Conservation (phyloP, 306 rosid genomes). For the Cucurbita ficifolia region DNA sequence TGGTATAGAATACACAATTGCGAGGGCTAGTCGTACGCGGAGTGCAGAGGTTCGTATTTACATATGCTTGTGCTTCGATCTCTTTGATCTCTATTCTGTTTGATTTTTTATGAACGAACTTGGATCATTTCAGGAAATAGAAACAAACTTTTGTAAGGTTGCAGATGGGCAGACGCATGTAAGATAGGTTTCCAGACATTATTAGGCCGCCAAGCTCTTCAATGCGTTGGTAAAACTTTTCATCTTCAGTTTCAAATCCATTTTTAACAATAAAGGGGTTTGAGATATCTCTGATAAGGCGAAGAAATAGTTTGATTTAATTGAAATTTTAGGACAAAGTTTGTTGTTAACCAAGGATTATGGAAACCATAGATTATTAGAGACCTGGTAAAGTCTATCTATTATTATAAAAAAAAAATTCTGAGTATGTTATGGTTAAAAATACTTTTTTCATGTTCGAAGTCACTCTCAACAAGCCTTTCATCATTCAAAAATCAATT, state of each 20-base stretch:
- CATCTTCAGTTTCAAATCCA: background rate
- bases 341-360: background rate
- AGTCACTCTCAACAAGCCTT: background rate
- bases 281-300: background rate
- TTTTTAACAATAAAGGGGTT: background rate
- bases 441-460: background rate
- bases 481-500: background rate
- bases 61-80: background rate
- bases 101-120: background rate
- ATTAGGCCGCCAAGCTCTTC: background rate
- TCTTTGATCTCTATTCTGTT: background rate
- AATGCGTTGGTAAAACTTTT: background rate
- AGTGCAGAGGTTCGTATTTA: slow-evolving; percentile 2
- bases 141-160: background rate
- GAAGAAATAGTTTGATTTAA: background rate
- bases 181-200: background rate
- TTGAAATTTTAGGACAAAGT: background rate
- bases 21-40: background rate
- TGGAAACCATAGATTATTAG: background rate
- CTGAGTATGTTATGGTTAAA: background rate
- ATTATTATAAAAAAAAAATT: too few relatives aligned
- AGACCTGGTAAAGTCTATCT: background rate
- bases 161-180: background rate
- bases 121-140: slow-evolving; percentile 1
- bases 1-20: background rate